A percentile compares a stretch with the other conserved stretches of the same genome.
Evolutionary conservation across 495 filamentous ascomycete species (phyloP).

Genomic region (Lophiotrema nucula): DNA sequence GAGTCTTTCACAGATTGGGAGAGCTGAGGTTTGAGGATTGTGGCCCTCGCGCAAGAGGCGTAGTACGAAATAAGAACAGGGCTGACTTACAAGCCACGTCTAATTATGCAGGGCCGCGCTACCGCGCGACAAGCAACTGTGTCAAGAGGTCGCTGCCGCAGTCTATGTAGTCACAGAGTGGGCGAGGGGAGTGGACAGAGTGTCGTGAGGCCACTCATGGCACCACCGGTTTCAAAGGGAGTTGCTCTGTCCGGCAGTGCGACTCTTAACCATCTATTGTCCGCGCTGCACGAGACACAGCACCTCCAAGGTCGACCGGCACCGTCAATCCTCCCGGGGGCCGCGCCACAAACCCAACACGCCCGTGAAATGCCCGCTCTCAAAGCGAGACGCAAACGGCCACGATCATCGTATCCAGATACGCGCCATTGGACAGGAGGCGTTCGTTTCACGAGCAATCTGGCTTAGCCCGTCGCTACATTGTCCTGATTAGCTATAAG

Average conservation of each 20-base stretch:
- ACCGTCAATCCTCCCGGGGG: neutral
- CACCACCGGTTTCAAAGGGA: neutral
- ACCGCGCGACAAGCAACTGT: neutral
- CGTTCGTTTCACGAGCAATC: no score
- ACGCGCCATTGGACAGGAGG: no score
- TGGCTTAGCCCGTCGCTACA: no score
- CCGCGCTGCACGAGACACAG: no score
- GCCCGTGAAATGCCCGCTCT: no score
- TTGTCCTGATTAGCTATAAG: no score
- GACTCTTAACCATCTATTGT: neutral
- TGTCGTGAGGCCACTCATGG: no score
- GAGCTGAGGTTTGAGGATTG: slow-evolving; percentile 6
- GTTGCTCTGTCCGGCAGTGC: neutral
- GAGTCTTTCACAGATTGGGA: neutral
- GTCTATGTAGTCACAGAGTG: neutral
- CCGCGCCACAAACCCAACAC: neutral
- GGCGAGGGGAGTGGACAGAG: neutral
- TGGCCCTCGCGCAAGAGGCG: neutral
- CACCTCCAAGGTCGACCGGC: neutral
- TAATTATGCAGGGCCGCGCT: slow-evolving; percentile 3
- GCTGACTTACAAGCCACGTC: slow-evolving; percentile 27
- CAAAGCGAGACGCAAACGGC: neutral
- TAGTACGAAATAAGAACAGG: neutral
- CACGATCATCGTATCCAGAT: neutral
- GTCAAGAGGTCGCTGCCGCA: neutral